Conservation (phyloP, 768 basidiomycete genomes). For the Scleroderma citrinum region DNA sequence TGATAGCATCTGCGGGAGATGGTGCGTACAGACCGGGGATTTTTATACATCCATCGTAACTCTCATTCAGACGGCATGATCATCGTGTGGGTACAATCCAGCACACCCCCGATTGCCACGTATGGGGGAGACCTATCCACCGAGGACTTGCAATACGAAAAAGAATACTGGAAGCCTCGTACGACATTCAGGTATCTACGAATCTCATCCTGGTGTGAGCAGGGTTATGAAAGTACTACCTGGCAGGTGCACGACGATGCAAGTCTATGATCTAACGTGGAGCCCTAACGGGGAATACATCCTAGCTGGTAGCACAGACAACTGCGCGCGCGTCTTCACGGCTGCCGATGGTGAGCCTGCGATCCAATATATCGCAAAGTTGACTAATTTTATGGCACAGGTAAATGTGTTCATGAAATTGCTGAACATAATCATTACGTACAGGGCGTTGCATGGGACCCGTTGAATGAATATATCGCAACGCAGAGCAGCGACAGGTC, state of each 20-base stretch:
- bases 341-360: constrained; percentile 56
- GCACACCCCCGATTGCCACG: constrained; percentile 58
- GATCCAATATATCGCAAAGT: background rate
- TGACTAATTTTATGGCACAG: constrained; percentile 31
- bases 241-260: constrained; percentile 84
- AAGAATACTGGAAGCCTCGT: constrained; percentile 91
- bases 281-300: constrained; percentile 92
- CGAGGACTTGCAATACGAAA: constrained; percentile 83
- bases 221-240: background rate
- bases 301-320: constrained; percentile 95
- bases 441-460: constrained; percentile 99
- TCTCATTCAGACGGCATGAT: constrained; percentile 81
- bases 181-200: constrained; percentile 71
- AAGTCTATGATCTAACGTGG: constrained; percentile 98
- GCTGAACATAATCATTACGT: constrained; percentile 96
- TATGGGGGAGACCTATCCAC: constrained; percentile 79
- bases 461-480: constrained; percentile 93
- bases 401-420: constrained; percentile 83
- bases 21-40: constrained; percentile 45
- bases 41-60: constrained; percentile 3
- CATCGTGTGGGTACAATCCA: constrained; percentile 88
- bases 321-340: constrained; percentile 81
- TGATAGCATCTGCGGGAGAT: constrained; percentile 95
- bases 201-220: background rate
- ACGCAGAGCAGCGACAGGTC: constrained; percentile 96